Conservation (phyloP, 164 flowering plant genomes). For the Vitis labrusca region DNA sequence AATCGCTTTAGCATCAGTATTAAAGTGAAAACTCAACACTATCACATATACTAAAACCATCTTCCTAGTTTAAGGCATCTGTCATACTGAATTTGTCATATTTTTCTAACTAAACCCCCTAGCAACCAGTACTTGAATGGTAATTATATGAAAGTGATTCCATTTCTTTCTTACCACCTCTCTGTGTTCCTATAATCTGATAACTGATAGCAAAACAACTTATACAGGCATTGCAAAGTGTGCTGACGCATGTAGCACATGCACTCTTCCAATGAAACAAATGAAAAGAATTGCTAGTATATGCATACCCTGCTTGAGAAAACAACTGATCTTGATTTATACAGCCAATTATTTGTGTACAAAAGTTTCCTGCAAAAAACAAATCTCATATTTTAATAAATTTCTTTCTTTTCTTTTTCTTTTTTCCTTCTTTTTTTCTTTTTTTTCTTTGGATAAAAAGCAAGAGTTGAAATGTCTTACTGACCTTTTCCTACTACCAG, state of each 20-base stretch:
- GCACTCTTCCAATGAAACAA: neutral
- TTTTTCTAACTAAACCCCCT: neutral
- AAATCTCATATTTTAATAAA: neutral
- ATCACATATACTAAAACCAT: neutral
- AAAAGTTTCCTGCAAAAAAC: constrained; percentile 27
- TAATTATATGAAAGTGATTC: neutral
- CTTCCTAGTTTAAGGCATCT: neutral
- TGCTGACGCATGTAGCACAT: neutral
- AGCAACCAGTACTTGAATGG: neutral
- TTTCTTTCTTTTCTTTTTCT: no score
- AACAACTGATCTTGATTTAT: constrained; percentile 18
- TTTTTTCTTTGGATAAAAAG: neutral
- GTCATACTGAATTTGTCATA: neutral
- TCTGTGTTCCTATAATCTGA: no score
- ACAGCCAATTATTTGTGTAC: constrained; percentile 5
- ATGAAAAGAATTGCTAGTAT: neutral
- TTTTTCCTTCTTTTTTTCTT: no score
- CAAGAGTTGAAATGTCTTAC: neutral
- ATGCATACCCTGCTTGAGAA: constrained; percentile 30
- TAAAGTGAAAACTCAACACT: neutral
- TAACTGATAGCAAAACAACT: neutral
- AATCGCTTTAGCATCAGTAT: neutral
- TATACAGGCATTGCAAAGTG: neutral
- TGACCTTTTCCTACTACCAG: constrained; percentile 21
- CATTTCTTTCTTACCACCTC: neutral